Conservation (phyloP, 345 rosid genomes). For the Salix arbutifolia region DNA sequence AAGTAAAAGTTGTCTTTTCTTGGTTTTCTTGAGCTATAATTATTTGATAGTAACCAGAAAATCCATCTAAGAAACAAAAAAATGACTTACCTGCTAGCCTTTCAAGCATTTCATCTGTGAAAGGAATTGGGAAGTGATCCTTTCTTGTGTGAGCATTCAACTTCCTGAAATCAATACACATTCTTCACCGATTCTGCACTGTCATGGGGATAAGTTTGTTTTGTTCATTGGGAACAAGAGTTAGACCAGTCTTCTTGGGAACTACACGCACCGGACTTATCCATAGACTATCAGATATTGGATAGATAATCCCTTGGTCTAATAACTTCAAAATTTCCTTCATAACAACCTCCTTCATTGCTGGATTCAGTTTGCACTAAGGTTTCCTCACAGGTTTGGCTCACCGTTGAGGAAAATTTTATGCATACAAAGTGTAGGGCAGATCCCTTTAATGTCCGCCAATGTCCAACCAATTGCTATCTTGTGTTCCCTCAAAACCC, state of each 20-base stretch:
- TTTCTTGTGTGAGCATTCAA: not conserved
- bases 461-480: too few species aligned
- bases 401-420: too few species aligned
- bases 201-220: not conserved
- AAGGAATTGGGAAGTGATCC: not conserved
- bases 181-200: not conserved
- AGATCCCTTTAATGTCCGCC: too few species aligned
- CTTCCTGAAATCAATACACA: too few species aligned
- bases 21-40: not conserved
- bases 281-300: not conserved
- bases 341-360: not conserved
- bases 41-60: too few species aligned
- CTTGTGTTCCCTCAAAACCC: too few species aligned
- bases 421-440: not conserved
- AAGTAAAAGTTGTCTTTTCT: not conserved
- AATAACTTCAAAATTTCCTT: too few species aligned
- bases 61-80: not conserved
- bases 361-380: rapidly evolving
- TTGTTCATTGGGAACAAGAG: not conserved
- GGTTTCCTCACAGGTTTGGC: not conserved
- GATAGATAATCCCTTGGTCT: not conserved
- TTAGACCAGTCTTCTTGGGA: not conserved
- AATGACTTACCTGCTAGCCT: not conserved
- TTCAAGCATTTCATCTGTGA: not conserved
- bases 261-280: not conserved